Evolutionary conservation across 2,329 filamentous ascomycete genomes (phyloP), one percentile per base, ranked within the genome.

Genomic region (Dactylella cylindrospora): DNA sequence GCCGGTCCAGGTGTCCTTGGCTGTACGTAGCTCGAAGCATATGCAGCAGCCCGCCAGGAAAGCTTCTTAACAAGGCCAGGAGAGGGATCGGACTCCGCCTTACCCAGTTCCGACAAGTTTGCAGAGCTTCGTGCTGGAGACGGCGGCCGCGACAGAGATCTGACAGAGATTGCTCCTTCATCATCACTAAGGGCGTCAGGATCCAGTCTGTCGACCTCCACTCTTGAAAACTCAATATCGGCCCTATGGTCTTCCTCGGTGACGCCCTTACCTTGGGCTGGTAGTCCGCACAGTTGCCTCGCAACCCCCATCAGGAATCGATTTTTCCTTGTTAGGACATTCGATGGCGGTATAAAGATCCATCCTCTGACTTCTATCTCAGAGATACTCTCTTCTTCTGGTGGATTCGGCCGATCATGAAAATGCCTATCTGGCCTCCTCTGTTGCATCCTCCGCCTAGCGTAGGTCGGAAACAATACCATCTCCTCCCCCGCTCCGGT

Each of bases 331-430:
- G 82, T 91, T 80, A 96, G 84, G 3, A 88, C 90, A 66, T 79
- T 80, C n/a, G 66, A 66, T 69, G 91, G 88, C 13, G 91, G 91
- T 31, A 84, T 83, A 72, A 95, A 98, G 45, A 97, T 81, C 93
- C 94, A 98, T 10, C 93, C 93, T 67, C 91, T 81, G 19, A 98
- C 88, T 71, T 98, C 91, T 4, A 97, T 88, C 70, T 97, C 91
- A 1, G 96, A 87, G 3, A 96, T 77, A 0, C 90, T 89, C 71
- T 65, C 75, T 70, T 52, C 74, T 71, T 67, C 66, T 7, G 53
- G 51, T 15, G 70, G 67, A 23, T 70, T 73, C 35, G 65, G 71
- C 25, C 65, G 67, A 31, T 67, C 65, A 23, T 69, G 66, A 49
- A 71, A 71, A 19, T 65, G 71, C 69, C n/a, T 66, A 67, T 67